phyloP scores from a whole-genome alignment of 2,329 filamentous ascomycete genomes.

The Hypoxylon sp. region DNA sequence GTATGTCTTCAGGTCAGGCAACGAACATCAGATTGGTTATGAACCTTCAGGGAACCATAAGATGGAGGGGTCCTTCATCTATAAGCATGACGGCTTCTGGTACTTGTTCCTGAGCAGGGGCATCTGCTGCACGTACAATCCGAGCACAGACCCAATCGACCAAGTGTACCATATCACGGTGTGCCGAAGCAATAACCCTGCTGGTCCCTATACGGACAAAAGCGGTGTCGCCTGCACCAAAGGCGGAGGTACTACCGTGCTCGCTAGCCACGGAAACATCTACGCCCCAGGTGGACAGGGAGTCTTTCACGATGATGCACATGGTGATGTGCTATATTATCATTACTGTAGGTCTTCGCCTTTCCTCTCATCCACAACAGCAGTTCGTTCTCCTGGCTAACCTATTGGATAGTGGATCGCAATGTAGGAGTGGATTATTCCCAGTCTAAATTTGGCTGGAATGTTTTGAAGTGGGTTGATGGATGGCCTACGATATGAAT shows the following conservation, averaged over 20 bases:
- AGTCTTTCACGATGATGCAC: conserved; percentile 64
- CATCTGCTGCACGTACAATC: conserved; percentile 71
- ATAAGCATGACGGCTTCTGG: conserved; percentile 68
- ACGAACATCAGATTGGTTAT: conserved; percentile 65
- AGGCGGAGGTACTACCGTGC: conserved; percentile 71
- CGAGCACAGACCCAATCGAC: conserved; percentile 64
- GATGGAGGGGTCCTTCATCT: conserved; percentile 69
- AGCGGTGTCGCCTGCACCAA: conserved; percentile 65
- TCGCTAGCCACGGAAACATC: conserved; percentile 69
- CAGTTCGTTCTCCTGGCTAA: conserved; percentile 11
- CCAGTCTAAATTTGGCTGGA: conserved; percentile 61
- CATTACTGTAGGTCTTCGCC: conserved; percentile 63
- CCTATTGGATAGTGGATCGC: conserved; percentile 59
- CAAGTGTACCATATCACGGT: conserved; percentile 75
- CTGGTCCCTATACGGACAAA: conserved; percentile 69
- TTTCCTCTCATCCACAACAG: neutral
- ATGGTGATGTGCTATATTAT: conserved; percentile 73
- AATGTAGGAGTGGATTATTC: conserved; percentile 65
- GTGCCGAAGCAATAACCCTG: conserved; percentile 67
- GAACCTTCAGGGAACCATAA: conserved; percentile 64
- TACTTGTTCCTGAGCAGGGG: conserved; percentile 75
- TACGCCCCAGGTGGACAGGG: conserved; percentile 77
- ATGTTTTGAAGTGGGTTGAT: conserved; percentile 57
- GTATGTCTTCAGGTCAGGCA: conserved; percentile 48
- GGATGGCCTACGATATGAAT: conserved; percentile 59